Base-by-base conservation (phyloP, 2,329 filamentous ascomycete genomes). In the Trichoderma sp. region DNA sequence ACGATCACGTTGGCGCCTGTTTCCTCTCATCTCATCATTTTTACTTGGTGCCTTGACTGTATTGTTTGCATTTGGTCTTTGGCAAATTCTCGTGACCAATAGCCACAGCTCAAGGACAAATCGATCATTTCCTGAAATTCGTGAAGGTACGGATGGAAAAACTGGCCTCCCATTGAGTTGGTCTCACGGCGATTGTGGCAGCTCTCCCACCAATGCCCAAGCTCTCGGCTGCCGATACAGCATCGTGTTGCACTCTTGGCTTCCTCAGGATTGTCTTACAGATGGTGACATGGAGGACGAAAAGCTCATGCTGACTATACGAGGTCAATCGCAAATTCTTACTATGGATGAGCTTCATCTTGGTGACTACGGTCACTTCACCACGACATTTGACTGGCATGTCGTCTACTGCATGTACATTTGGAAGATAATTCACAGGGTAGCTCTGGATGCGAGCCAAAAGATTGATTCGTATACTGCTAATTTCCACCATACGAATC, bases 391-490 rank as follows among this genome's bases (percentile, higher is more conserved):
- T 54, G 70, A 72, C 67, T 72, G 70, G 72, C 71, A 73, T 37
- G 68, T 71, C 39, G 68, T 69, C 4, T 70, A 72, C 12, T 72
- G 72, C 68, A 69, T 70, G 67, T 73, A 65, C 17, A 67, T 71
- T 1, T 73, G 71, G 70, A 73, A 72, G 60, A 53, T 71, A 22
- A 63, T 73, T n/a, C 72, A 72, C 53, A 60, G 71, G n/a, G 52
- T 68, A 12, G 35, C 71, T 39, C 42, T 72, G 37, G 70, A 73
- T 48, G 67, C 68, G 45, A 63, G 29, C 4, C 61, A 48, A 48
- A 63, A 69, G 60, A 27, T 72, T 52, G 71, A 72, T 42, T 72
- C 71, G 19, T 72, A 72, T 52, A 72, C 71, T 50, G 71, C 70
- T 2, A 70, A 73, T 35, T 68, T 66, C 8, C 67, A 70, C 35